Percentiles rank a stretch among this genome's conserved stretches.
phyloP scores from a whole-genome alignment of 495 filamentous ascomycete species.

The Lepidopterella palustris region DNA sequence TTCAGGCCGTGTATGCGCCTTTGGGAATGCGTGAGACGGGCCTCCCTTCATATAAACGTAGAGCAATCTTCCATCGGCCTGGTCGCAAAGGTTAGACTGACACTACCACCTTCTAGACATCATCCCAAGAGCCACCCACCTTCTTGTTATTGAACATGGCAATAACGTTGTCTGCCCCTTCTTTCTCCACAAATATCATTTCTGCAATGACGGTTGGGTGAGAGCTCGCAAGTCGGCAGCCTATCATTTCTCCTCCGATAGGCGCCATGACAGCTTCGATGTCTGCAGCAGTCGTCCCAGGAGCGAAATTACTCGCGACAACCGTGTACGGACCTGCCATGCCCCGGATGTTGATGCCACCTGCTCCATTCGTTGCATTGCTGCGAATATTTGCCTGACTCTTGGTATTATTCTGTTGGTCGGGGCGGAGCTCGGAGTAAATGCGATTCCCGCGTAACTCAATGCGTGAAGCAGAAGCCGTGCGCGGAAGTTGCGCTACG shows the following conservation, averaged over 20 bases:
- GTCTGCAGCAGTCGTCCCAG: slow-evolving; percentile 88
- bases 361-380: slow-evolving; percentile 26
- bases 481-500: slow-evolving; percentile 15
- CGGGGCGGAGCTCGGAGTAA: slow-evolving; percentile 32
- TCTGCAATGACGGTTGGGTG: slow-evolving; percentile 79
- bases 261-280: slow-evolving; percentile 81
- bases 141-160: slow-evolving; percentile 80
- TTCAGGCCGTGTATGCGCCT: slow-evolving; percentile 8
- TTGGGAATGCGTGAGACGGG: slow-evolving; percentile 1
- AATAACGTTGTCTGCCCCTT: slow-evolving; percentile 72
- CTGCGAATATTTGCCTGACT: slow-evolving; percentile 19
- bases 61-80: slow-evolving; percentile 84
- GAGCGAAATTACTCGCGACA: slow-evolving; percentile 81
- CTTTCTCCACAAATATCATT: slow-evolving; percentile 70
- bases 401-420: slow-evolving; percentile 27
- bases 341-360: slow-evolving; percentile 71
- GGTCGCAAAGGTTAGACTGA: slow-evolving; percentile 1
- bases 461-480: slow-evolving; percentile 25
- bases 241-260: slow-evolving; percentile 60
- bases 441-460: slow-evolving; percentile 23
- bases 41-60: slow-evolving; percentile 62
- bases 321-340: slow-evolving; percentile 76
- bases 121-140: slow-evolving; percentile 41
- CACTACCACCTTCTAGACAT: neutral
- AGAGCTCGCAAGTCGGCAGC: slow-evolving; percentile 63